Evolutionary conservation across 176 grass and related monocot species (phyloP), one percentile per base, ranked within the genome.

Genomic region (Aegilops sharonensis): DNA sequence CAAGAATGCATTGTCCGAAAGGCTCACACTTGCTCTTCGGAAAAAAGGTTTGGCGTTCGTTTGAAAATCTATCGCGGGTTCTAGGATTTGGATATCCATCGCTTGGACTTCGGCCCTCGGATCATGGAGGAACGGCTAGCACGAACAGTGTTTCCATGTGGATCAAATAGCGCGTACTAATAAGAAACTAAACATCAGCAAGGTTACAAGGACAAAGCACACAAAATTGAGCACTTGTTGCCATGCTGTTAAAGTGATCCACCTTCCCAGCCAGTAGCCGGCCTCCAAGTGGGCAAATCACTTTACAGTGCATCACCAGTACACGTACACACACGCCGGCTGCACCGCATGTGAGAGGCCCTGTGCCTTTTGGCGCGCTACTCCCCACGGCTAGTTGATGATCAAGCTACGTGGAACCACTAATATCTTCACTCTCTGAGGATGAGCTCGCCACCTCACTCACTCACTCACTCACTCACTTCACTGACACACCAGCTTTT

Each of bases 161-260:
- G 15, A 54, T 0, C 50, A 2, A 18, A 54, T 18, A 18, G 5
- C 1, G 0, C 14, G 6, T 43, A 43, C 40, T 11, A 43, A 15
- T 0, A 50, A 15, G 47, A 50, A 50, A 50, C 47, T 5, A 15
- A 50, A 5, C 1, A 50, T 50, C 1, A 50, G 14, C 47, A 54
- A 47, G 11, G 1, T 45, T 45, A 12, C 42, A 45, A 45, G 42
- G 42, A 15, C 18, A 3, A 54, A 54, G 50, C 0, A 54, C 50
- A 54, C 15, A 52, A 18, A 48, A 54, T 0, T 18, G 12, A 77
- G 6, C 34, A 11, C 79, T 48, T 31, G 56, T 65, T 65, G 75
- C 31, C 81, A 80, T 79, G 81, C 42, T 89, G 81, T 76, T 62
- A 75, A 80, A 85, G 87, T 32, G 31, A 84, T 4, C 27, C 20